Base-by-base conservation (phyloP, 2,329 filamentous ascomycete genomes). In the Arthrobotrys musiformis region DNA sequence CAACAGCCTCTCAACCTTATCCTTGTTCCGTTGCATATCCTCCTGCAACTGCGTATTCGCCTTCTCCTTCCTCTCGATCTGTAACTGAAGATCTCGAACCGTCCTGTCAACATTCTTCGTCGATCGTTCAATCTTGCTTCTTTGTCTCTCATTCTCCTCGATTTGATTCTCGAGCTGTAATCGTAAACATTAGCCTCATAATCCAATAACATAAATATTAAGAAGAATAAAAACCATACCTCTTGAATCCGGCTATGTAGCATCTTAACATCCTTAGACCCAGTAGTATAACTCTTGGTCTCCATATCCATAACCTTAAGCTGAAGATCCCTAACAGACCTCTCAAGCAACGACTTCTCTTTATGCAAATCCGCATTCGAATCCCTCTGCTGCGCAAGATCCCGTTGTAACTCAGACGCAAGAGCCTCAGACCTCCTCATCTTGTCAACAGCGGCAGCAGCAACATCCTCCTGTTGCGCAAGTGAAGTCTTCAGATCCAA, bases 271-370 rank as follows among this genome's bases (percentile, higher is more conserved):
- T 98, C 94, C 81, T 97, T 93, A 83, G 94, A 97, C 24, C 92
- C 92, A 79, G 91, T 96, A 19, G 94, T 95, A 85, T 97, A 98
- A 64, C 94, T 93, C 86, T 98, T 98, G 48, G 95, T 98, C 85
- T 99, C 94, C 7, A 98, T 87, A 82, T 98, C 95, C 63, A 99
- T 91, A 69, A 97, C 89, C 82, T 90, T 90, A 64, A 98, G 88
- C 84, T 98, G 94, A 26, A 94, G 87, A 83, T 99, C 94, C 83
- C 94, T 97, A 61, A 97, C 86, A 67, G 89, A 89, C 86, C 97
- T 97, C 85, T 98, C 95, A 46, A 99, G 86, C 0, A 88, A 88
- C 2, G 92, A 92, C 85, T 97, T 98, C 80, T 97, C 93, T 83
- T 94, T 94, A 83, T 95, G 93, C 68, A 98, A 86, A 80, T 92